Evolutionary conservation across 2,329 filamentous ascomycete genomes (phyloP), one percentile per base, ranked within the genome.

Genomic region (Talaromyces rugulosus): DNA sequence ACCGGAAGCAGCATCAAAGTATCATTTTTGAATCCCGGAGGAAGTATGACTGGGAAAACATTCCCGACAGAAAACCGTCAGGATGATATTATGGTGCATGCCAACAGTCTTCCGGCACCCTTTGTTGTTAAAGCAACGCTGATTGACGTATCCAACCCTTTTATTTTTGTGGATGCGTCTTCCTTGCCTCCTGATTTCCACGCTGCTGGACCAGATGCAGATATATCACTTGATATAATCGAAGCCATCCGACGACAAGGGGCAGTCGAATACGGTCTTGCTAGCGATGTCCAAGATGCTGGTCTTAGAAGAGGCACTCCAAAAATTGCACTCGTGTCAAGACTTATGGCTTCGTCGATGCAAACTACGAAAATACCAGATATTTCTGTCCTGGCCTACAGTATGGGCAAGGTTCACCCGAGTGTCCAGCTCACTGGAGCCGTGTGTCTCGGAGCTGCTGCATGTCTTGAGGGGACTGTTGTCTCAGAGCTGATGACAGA

Each of bases 81-180:
- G 31, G 65, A 68, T 9, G 59, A 23, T 12, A 28, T 69, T 1
- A 56, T 50, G 8, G 58, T 60, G 64, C 74, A 1, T 65, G 81
- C 3, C 81, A 87, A 63, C 70, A 18, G 56, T n/a, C 27, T 31
- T 3, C 86, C 16, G 68, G 74, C 14, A 73, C 72, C 4, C 68
- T 84, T 57, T 65, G 71, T 40, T 1, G 67, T 70, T 4, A 61
- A 62, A 8, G 84, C 79, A 0, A 86, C 83, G 9, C 80, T 87
- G 9, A 78, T 88, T 0, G 87, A 89, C 64, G 83, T 83, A 1
- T 82, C 83, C 0, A 88, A 87, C 64, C 87, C 87, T 0, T 84
- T 83, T 36, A 79, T 87, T 27, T 87, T 89, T 66, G 74, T 89
- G 1, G 76, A 78, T 34, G 81, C 83, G 0, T 68, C 75, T 3